Base-by-base conservation (phyloP, 2,329 filamentous ascomycete species). In the Penicillium brevicompactum region DNA sequence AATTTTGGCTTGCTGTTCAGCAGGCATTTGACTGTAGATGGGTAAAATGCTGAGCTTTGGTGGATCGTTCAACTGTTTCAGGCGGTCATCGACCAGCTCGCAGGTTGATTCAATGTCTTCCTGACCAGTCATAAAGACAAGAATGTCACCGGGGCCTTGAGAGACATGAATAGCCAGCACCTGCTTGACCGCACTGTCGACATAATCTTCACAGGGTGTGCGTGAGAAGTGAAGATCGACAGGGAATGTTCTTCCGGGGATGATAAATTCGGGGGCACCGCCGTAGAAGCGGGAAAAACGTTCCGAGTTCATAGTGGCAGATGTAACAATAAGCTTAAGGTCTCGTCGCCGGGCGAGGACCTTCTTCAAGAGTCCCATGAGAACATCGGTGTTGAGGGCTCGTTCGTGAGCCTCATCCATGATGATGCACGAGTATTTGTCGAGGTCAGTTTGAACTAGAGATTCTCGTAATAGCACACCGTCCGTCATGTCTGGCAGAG, bases 351-450 rank as follows among this genome's bases (percentile, higher is more conserved):
- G 84, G 59, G 93, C 89, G 45, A 99, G 78, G 4, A 99, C 93
- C 76, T 99, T 99, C 74, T 97, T 99, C 78, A 99, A 93, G 27
- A 99, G 78, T 0, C 94, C 94, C 90, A 99, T 96, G 13, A 99
- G 78, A 16, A 99, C 93, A 73, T 99, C 94, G 0, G 94, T 99
- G 69, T 99, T 97, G 47, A 99, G 78, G 1, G 94, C 93, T 72
- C 94, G 85, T 75, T 99, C 94, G 82, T 99, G 94, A 4, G 94
- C 95, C 78, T 99, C 94, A 70, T 99, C 94, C 94, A 99, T 99
- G 74, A 99, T 99, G 67, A 99, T 92, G 71, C 92, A 97, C 13
- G 93, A 96, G 72, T 99, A 99, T 61, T 91, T 90, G 73, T 97
- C 94, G 44, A 99, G 81, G 71, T 99, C 93, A 6, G 89, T 86